Base-by-base conservation (phyloP, 1,139 yeast genomes). In the Sugiyamaella novakii region DNA sequence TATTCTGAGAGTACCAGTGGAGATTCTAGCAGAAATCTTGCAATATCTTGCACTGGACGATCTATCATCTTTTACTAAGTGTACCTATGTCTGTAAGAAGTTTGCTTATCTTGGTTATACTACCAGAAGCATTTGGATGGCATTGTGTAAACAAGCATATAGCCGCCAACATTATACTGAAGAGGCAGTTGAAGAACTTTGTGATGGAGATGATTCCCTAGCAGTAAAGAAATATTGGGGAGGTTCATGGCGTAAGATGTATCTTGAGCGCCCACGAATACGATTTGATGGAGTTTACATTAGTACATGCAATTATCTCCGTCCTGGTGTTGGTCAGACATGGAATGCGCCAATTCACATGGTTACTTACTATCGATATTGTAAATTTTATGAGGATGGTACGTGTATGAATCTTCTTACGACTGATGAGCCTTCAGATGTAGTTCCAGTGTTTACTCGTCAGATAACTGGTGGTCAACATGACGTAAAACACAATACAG, bases 201-300 rank as follows among this genome's bases (percentile, higher is more conserved):
- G 46, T 8, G 42, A 36, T 27, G 46, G 46, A 2, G 38, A 43
- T 17, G 42, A 35, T 5, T 10, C 22, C 8, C 29, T 18, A 12
- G 48, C 59, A 35, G 59, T 49, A 11, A 39, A 36, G 29, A 40
- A 39, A 27, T 40, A 51, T 25, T 64, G 58, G 52, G 50, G 63
- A 35, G 60, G 59, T 21, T 60, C 66, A 25, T 73, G 74, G 74
- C 60, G 67, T 27, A 51, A 51, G 15, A 68, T 72, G 73, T 72
- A 70, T 42, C 54, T 63, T 17, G 67, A 75, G 37, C 66, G 87
- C 29, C 96, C 98, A 0, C 84, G 84, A 59, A 60, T 91, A 18
- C 84, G 91, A 60, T 87, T 80, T 64, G 73, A 80, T 45, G 98
- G 98, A 1, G 77, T 89, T 31, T 92, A 91, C 62, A 86, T 92